Evolutionary conservation across 2,329 filamentous ascomycete species (phyloP).

Genomic region (Cladophialophora carrionii): DNA sequence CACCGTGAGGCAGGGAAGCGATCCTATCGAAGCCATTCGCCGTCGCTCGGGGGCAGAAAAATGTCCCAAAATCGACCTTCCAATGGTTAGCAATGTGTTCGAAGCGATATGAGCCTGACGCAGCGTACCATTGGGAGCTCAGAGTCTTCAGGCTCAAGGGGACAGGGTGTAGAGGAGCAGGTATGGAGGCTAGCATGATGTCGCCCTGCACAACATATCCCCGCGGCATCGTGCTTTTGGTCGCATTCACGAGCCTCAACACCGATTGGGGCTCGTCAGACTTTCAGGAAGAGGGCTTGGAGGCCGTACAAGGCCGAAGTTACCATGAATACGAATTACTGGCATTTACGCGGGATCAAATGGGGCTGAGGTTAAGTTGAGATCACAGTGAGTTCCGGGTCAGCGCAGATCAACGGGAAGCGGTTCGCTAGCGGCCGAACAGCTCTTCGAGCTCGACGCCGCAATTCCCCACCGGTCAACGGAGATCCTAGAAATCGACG

Average conservation of each 20-base stretch:
- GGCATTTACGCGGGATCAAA: neutral
- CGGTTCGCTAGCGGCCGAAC: neutral
- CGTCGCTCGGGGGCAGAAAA: neutral
- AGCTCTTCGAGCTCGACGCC: neutral
- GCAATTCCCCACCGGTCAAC: neutral
- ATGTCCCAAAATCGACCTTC: neutral
- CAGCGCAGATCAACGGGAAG: neutral
- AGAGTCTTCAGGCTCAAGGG: neutral
- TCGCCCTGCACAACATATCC: neutral
- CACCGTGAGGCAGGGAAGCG: neutral
- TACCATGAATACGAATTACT: neutral
- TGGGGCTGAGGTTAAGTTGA: neutral
- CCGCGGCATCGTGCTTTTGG: neutral
- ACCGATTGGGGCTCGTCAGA: neutral
- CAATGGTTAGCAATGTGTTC: neutral
- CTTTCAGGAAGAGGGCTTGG: neutral
- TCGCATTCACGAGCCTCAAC: neutral
- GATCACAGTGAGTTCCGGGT: neutral
- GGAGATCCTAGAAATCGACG: neutral
- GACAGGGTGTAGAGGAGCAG: neutral
- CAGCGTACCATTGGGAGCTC: neutral
- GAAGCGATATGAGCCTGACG: neutral
- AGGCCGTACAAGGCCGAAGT: neutral
- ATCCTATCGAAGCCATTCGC: slow-evolving; percentile 1
- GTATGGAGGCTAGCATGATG: neutral